Conservation (phyloP, 2,329 filamentous ascomycete species). For the Stagonosporopsis cucurbitacearum region DNA sequence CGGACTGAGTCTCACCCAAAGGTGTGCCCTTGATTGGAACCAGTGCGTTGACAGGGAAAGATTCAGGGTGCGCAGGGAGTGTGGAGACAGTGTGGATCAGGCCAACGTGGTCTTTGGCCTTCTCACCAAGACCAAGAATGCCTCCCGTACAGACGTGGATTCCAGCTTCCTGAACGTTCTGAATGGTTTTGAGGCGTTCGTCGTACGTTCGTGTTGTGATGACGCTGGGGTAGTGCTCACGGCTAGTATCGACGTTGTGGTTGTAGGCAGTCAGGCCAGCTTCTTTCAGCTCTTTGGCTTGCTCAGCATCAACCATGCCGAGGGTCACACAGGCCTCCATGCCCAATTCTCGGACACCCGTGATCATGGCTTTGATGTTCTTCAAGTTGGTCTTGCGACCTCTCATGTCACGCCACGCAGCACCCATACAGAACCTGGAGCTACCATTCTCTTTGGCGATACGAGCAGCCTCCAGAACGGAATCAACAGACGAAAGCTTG, state of each 20-base stretch:
- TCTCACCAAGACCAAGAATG: conserved; percentile 85
- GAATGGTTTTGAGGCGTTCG: conserved; percentile 80
- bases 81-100: conserved; percentile 83
- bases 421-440: conserved; percentile 94
- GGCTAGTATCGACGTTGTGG: conserved; percentile 89
- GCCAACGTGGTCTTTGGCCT: conserved; percentile 78
- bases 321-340: conserved; percentile 96
- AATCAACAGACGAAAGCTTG: conserved; percentile 79
- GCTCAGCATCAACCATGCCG: conserved; percentile 84
- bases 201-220: conserved; percentile 89
- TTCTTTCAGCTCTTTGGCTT: conserved; percentile 81
- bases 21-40: conserved; percentile 92
- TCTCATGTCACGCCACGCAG: conserved; percentile 92
- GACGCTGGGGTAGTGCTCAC: conserved; percentile 85
- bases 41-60: conserved; percentile 88
- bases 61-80: conserved; percentile 82
- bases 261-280: conserved; percentile 92
- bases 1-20: conserved; percentile 72
- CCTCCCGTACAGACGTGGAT: conserved; percentile 91
- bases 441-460: conserved; percentile 82
- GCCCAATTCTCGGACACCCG: conserved; percentile 77
- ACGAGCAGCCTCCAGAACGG: conserved; percentile 78
- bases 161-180: conserved; percentile 81
- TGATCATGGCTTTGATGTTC: conserved; percentile 87
- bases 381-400: conserved; percentile 82